Evolutionary conservation across 2,329 filamentous ascomycete species (phyloP).

Genomic region (Aspergillus amoenus): DNA sequence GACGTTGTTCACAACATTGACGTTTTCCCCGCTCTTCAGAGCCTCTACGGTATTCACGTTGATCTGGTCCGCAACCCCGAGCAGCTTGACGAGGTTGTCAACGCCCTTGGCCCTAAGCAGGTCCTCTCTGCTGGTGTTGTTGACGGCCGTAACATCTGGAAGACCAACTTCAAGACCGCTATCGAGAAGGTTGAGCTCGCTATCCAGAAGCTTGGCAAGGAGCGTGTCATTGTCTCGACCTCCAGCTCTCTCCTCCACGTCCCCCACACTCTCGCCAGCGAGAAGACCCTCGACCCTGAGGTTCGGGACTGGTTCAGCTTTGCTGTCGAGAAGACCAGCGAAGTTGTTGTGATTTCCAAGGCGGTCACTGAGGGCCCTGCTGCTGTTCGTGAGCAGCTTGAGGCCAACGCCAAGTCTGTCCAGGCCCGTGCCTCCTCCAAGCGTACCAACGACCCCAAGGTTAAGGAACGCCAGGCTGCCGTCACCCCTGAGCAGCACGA

Average conservation of each 20-base stretch:
- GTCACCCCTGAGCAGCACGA: constrained; percentile 83
- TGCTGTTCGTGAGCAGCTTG: constrained; percentile 80
- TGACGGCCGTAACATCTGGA: constrained; percentile 99
- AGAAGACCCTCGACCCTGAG: constrained; percentile 96
- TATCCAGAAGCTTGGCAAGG: constrained; percentile 93
- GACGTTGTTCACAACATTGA: constrained; percentile 99
- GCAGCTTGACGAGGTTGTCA: constrained; percentile 84
- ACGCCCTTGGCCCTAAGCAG: constrained; percentile 82
- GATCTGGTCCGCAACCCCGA: constrained; percentile 98
- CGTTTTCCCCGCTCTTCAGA: constrained; percentile 69
- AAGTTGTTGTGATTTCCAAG: constrained; percentile 93
- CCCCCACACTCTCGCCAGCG: constrained; percentile 93
- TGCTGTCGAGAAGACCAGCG: constrained; percentile 87
- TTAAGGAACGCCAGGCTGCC: constrained; percentile 93
- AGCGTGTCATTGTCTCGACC: constrained; percentile 93
- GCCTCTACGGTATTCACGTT: constrained; percentile 82
- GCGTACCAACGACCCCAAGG: constrained; percentile 94
- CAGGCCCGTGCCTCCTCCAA: constrained; percentile 86
- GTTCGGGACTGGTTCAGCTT: constrained; percentile 99
- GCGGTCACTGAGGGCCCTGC: constrained; percentile 91
- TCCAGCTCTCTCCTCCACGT: constrained; percentile 98
- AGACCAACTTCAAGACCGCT: constrained; percentile 97
- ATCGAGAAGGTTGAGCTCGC: constrained; percentile 88
- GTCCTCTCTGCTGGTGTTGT: constrained; percentile 94
- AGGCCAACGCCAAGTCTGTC: constrained; percentile 95